Conservation (phyloP, 768 basidiomycete species). For the Boletus coccyginus region DNA sequence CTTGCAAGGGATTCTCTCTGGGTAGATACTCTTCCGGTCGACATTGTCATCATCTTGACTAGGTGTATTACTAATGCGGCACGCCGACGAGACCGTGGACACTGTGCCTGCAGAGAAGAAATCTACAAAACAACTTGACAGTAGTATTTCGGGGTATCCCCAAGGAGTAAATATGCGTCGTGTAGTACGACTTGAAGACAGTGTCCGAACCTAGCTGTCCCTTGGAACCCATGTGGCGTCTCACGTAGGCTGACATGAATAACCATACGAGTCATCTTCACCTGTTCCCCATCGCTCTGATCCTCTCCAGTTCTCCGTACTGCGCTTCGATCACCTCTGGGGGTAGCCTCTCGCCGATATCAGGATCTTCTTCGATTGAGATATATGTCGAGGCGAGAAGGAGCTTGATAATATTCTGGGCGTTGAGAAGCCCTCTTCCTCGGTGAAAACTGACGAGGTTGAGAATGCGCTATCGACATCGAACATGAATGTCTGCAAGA, state of each 20-base stretch:
- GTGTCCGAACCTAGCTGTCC: not conserved
- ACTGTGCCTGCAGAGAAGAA: not conserved
- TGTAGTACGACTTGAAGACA: not conserved
- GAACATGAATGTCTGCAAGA: not conserved
- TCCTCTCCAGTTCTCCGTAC: slow-evolving; percentile 11
- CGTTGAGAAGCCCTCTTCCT: slow-evolving; percentile 20
- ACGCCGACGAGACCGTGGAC: not conserved
- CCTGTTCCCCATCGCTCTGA: slow-evolving; percentile 6
- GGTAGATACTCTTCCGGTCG: not conserved
- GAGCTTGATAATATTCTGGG: slow-evolving; percentile 18
- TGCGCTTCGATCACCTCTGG: slow-evolving; percentile 9
- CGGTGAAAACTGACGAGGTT: slow-evolving; percentile 23
- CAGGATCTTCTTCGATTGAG: slow-evolving; percentile 20
- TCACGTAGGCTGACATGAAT: not conserved
- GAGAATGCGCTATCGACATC: slow-evolving; percentile 13
- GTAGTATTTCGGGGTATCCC: not conserved
- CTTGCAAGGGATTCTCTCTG: not conserved
- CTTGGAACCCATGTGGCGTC: not conserved
- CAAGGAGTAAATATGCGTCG: not conserved
- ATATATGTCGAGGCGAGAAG: slow-evolving; percentile 20
- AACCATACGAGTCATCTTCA: not conserved
- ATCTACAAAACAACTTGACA: not conserved
- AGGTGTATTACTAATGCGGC: not conserved
- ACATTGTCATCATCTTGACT: not conserved
- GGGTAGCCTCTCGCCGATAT: slow-evolving; percentile 11